phyloP scores from a whole-genome alignment of 2,329 filamentous ascomycete genomes.

The Cytospora piceicola region DNA sequence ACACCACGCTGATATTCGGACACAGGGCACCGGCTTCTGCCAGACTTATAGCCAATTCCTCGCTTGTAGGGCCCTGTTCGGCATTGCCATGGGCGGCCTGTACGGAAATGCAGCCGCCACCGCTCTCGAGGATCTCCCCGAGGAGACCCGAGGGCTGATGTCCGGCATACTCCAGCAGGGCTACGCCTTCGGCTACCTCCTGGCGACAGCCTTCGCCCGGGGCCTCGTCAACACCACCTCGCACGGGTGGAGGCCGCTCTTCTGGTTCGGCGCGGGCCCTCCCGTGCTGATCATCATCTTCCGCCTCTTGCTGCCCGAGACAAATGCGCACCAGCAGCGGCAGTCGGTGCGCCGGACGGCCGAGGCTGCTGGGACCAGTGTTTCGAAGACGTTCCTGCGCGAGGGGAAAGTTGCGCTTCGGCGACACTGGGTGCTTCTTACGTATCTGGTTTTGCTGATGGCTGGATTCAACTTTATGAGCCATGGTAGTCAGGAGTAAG shows the following conservation, averaged over 20 bases:
- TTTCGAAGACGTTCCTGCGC: slow-evolving; percentile 69
- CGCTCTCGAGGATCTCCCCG: slow-evolving; percentile 74
- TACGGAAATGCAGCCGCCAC: slow-evolving; percentile 81
- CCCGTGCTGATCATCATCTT: slow-evolving; percentile 81
- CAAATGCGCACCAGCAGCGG: slow-evolving; percentile 70
- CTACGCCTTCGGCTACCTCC: slow-evolving; percentile 68
- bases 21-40: slow-evolving; percentile 67
- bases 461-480: slow-evolving; percentile 93
- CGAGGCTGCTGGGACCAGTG: slow-evolving; percentile 43
- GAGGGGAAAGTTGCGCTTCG: slow-evolving; percentile 80
- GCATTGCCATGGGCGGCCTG: slow-evolving; percentile 80
- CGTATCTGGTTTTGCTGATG: slow-evolving; percentile 86
- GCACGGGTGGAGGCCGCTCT: slow-evolving; percentile 82
- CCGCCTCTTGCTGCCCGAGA: slow-evolving; percentile 79
- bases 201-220: slow-evolving; percentile 61
- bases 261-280: slow-evolving; percentile 85
- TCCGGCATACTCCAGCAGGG: slow-evolving; percentile 78
- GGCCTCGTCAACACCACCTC: slow-evolving; percentile 76
- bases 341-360: slow-evolving; percentile 58
- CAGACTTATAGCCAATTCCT: slow-evolving; percentile 72
- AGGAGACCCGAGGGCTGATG: slow-evolving; percentile 71
- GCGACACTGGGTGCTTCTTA: slow-evolving; percentile 77
- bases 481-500: slow-evolving; percentile 66
- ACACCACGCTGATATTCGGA: slow-evolving; percentile 9
- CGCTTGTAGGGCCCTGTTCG: slow-evolving; percentile 75